A percentile compares a stretch with the other conserved stretches of the same genome.
Conservation (phyloP, 2,329 filamentous ascomycete genomes). For the Sarocladium kiliense region DNA sequence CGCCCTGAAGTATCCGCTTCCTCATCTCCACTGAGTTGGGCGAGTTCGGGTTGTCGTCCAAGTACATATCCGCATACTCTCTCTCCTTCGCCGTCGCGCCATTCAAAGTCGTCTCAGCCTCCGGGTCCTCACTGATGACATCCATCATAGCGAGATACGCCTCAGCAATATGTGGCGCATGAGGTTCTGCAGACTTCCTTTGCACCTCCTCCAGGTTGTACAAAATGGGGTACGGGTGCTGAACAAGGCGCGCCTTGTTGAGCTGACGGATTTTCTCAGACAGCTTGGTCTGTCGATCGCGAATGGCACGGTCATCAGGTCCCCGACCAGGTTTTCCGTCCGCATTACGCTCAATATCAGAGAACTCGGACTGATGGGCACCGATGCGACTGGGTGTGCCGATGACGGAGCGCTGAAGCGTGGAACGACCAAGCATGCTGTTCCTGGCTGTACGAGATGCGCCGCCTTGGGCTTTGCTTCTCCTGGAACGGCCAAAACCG, state of each 20-base stretch:
- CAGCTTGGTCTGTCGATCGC: conserved; percentile 80
- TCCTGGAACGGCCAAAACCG: conserved; percentile 56
- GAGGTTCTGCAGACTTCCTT: conserved; percentile 61
- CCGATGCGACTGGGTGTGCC: conserved; percentile 69
- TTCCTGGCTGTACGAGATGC: conserved; percentile 51
- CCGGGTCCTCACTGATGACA: conserved; percentile 69
- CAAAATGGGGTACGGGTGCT: conserved; percentile 66
- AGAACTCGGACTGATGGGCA: conserved; percentile 59
- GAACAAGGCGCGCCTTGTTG: conserved; percentile 66
- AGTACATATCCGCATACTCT: conserved; percentile 69
- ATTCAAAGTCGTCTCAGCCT: conserved; percentile 52
- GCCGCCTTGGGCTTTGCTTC: conserved; percentile 42
- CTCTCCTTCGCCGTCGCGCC: conserved; percentile 67
- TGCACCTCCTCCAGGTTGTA: conserved; percentile 73
- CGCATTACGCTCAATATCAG: conserved; percentile 56
- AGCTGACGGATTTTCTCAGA: conserved; percentile 73
- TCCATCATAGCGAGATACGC: conserved; percentile 77
- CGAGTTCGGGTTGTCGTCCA: conserved; percentile 68
- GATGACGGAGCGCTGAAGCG: conserved; percentile 78
- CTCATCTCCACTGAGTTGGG: conserved; percentile 60
- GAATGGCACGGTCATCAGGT: conserved; percentile 66
- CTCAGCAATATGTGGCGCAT: conserved; percentile 70
- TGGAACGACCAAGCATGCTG: conserved; percentile 51
- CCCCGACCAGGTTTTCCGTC: conserved; percentile 21
- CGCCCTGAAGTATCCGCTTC: conserved; percentile 75